These are phyloP conservation scores for Leptographium wingfieldii DNA, from an alignment of 2,329 filamentous ascomycete genomes.

Conservation along the genomic window DNA sequence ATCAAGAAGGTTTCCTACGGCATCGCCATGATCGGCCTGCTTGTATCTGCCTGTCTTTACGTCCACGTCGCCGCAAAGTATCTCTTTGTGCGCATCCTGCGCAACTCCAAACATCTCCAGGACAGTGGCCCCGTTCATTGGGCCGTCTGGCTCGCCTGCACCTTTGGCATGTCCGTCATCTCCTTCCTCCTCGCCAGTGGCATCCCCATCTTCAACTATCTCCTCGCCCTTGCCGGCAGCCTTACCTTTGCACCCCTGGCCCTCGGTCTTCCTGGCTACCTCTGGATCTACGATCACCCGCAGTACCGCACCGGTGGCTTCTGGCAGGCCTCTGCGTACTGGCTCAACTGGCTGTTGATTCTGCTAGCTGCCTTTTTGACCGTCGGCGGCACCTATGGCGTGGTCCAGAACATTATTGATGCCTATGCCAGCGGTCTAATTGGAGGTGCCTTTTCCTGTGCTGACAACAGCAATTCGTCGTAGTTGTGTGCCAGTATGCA, in stretches of 20 bases:
- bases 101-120: constrained; percentile 17
- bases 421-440: not conserved
- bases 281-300: constrained; percentile 5
- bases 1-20: constrained; percentile 52
- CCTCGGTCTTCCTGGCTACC: constrained; percentile 7
- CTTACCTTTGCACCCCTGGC: constrained; percentile 9
- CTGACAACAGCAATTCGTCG: not conserved
- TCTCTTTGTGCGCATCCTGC: constrained; percentile 21
- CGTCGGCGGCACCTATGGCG: constrained; percentile 35
- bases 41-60: constrained; percentile 26
- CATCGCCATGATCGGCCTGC: constrained; percentile 40
- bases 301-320: constrained; percentile 27
- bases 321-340: constrained; percentile 24
- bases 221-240: constrained; percentile 6
- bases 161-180: not conserved
- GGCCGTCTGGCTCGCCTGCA: constrained; percentile 15
- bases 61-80: constrained; percentile 18
- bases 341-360: constrained; percentile 27
- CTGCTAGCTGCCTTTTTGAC: constrained; percentile 34
- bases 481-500: not conserved
- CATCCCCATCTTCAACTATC: constrained; percentile 10
- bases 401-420: constrained; percentile 17
- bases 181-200: constrained; percentile 6
- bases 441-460: not conserved
- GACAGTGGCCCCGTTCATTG: constrained; percentile 18